Evolutionary conservation across 2,329 filamentous ascomycete genomes (phyloP).

Genomic region (Emergomyces orientalis): DNA sequence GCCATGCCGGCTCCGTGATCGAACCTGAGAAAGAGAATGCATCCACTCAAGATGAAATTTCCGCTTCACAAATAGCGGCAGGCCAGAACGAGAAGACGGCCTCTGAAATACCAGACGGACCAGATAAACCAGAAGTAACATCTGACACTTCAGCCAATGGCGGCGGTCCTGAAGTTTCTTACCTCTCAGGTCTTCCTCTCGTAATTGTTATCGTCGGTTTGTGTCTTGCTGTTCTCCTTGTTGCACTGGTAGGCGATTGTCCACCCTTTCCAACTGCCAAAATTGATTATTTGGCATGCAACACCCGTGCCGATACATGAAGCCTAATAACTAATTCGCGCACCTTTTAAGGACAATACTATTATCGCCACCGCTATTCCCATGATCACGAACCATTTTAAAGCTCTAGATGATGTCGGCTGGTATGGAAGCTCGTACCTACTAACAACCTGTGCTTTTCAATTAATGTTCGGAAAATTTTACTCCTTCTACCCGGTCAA

Average conservation of each 20-base stretch:
- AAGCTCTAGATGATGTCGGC: constrained; percentile 39
- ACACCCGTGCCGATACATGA: no score
- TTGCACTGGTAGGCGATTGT: constrained; percentile 15
- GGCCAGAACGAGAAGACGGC: not conserved
- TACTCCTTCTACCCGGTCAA: constrained; percentile 39
- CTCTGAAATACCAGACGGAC: not conserved
- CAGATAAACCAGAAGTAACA: not conserved
- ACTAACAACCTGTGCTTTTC: constrained; percentile 36
- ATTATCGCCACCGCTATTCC: constrained; percentile 42
- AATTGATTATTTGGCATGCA: no score
- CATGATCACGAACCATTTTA: constrained; percentile 40
- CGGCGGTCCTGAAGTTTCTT: constrained; percentile 6
- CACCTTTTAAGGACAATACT: constrained; percentile 28
- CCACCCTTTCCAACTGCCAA: no score
- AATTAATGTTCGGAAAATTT: constrained; percentile 36
- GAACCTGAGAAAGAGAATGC: not conserved
- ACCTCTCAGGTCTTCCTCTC: constrained; percentile 12
- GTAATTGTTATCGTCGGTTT: constrained; percentile 13
- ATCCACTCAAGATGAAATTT: not conserved
- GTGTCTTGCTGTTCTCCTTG: constrained; percentile 15
- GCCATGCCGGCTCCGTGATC: not conserved
- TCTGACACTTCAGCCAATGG: not conserved
- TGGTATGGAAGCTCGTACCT: constrained; percentile 42
- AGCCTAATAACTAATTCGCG: not conserved
- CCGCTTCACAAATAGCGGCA: not conserved